A percentile compares a stretch with the other conserved stretches of the same genome.
Evolutionary conservation across 2,329 filamentous ascomycete genomes (phyloP).

Genomic region (Aspergillus arachidicola): DNA sequence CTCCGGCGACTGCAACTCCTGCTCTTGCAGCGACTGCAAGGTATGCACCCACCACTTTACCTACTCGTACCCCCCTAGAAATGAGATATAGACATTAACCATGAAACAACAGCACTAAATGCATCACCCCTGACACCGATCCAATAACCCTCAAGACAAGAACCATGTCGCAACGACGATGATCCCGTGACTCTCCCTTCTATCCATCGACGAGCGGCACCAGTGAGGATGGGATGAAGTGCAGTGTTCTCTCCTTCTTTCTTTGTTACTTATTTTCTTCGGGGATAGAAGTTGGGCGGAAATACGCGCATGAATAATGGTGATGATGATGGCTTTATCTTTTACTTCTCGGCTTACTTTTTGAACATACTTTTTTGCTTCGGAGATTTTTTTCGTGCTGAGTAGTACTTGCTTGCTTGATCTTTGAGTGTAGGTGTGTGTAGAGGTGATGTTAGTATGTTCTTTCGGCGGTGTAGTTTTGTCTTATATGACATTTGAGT

Average conservation of each 20-base stretch:
- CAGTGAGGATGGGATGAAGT: not conserved
- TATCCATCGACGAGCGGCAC: not conserved
- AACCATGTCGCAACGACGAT: not conserved
- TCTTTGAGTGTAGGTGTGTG: not conserved
- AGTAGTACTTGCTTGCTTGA: not conserved
- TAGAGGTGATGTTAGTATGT: not conserved
- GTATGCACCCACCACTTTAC: constrained; percentile 27
- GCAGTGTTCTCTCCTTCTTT: not conserved
- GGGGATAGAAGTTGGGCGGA: not conserved
- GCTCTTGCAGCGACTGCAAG: constrained; percentile 42
- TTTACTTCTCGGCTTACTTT: not conserved
- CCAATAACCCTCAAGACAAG: not conserved
- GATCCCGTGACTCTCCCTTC: not conserved
- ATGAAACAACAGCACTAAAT: not conserved
- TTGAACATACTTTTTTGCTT: not conserved
- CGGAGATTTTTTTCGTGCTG: not conserved
- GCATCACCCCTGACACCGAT: not conserved
- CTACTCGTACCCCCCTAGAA: not conserved
- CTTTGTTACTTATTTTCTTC: not conserved
- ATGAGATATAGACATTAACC: not conserved
- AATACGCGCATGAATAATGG: not conserved
- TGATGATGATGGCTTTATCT: not conserved
- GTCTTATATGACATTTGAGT: not conserved
- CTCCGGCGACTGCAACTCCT: constrained; percentile 42
- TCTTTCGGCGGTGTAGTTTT: not conserved